phyloP scores from a whole-genome alignment of 2,329 filamentous ascomycete species.

The Ophiostoma sp. region DNA sequence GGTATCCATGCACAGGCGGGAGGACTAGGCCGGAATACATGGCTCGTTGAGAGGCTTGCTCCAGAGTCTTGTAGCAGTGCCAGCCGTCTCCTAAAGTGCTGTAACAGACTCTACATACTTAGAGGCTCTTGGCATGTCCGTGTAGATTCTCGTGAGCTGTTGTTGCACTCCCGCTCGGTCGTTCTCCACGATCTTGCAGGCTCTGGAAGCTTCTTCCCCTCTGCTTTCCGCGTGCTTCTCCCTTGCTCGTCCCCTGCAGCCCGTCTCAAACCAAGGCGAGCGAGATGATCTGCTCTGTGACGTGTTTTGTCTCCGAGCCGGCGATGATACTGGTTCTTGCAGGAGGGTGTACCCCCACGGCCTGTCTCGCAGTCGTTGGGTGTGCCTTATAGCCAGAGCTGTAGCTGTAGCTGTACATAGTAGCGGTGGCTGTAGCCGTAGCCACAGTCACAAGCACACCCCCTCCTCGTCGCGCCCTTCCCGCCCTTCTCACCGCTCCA shows the following conservation, averaged over 20 bases:
- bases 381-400: not conserved
- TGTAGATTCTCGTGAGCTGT: conserved; percentile 4
- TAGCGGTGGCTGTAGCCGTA: not conserved
- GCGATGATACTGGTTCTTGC: not conserved
- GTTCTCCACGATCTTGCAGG: not conserved
- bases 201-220: conserved; percentile 5
- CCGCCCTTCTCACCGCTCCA: not conserved
- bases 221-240: not conserved
- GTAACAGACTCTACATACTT: not conserved
- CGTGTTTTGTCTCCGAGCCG: conserved; percentile 9
- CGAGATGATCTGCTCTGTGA: not conserved
- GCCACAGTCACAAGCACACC: not conserved
- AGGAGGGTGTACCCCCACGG: not conserved
- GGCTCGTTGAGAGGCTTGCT: not conserved
- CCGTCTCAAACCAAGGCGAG: not conserved
- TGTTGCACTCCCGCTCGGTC: not conserved
- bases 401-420: not conserved
- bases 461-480: not conserved
- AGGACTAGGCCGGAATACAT: not conserved
- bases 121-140: not conserved
- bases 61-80: not conserved
- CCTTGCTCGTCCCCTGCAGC: not conserved
- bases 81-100: not conserved
- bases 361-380: not conserved
- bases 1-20: not conserved